Percentiles rank a stretch among this genome's conserved stretches.
Conservation (phyloP, 768 basidiomycete species). For the Suillus americanus region DNA sequence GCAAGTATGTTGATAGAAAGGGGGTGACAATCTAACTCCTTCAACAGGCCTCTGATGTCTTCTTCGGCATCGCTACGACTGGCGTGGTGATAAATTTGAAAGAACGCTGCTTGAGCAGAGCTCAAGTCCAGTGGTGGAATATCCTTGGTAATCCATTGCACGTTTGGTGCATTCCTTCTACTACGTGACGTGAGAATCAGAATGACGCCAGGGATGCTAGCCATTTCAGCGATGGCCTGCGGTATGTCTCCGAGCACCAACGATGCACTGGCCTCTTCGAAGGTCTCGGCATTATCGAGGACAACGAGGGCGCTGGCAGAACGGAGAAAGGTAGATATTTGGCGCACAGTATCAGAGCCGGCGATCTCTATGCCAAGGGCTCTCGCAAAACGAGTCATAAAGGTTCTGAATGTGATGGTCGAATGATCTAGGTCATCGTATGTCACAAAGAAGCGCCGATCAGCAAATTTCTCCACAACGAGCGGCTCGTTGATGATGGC, state of each 20-base stretch:
- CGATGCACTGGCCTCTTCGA: neutral
- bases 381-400: slow-evolving; percentile 1
- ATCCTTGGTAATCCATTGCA: neutral
- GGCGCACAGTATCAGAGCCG: neutral
- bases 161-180: neutral
- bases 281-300: slow-evolving; percentile 2
- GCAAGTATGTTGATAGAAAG: neutral
- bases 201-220: neutral
- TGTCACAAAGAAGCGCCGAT: neutral
- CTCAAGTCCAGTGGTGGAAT: neutral
- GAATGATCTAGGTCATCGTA: neutral
- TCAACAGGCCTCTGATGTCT: neutral
- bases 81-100: neutral
- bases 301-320: neutral
- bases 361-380: neutral
- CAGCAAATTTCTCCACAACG: neutral
- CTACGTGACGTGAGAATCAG: neutral
- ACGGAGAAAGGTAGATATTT: neutral
- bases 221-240: neutral
- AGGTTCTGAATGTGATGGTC: neutral
- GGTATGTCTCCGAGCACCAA: neutral
- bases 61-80: neutral
- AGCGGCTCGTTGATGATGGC: slow-evolving; percentile 1
- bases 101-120: neutral
- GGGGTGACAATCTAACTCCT: neutral